Conservation (phyloP, 768 basidiomycete species). For the Lentinula raphanica region DNA sequence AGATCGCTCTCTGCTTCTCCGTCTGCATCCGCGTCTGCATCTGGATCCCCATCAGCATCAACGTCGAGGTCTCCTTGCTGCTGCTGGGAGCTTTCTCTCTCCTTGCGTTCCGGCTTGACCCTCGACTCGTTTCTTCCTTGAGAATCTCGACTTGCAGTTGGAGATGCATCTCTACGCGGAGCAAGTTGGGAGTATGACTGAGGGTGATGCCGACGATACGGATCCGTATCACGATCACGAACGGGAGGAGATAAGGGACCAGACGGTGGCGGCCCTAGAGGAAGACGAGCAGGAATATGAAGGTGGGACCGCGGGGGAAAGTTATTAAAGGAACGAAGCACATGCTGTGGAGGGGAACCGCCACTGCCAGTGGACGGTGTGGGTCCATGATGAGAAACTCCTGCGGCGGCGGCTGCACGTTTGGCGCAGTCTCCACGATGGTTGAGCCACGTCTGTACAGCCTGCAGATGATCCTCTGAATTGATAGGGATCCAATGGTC, state of each 20-base stretch:
- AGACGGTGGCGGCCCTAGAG: not conserved
- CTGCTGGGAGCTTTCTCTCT: not conserved
- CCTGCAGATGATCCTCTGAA: conserved; percentile 52
- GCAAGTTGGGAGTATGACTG: not conserved
- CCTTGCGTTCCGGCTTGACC: not conserved
- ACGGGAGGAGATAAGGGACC: not conserved
- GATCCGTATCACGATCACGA: not conserved
- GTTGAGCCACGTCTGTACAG: conserved; percentile 60
- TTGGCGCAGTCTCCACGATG: conserved; percentile 57
- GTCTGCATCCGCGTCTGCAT: not conserved
- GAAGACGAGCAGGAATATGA: not conserved
- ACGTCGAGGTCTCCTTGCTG: not conserved
- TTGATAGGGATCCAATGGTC: conserved; percentile 63
- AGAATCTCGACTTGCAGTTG: not conserved
- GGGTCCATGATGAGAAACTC: not conserved
- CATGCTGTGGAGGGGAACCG: conserved; percentile 8
- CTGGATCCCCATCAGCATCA: not conserved
- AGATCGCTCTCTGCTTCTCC: not conserved
- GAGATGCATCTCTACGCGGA: not conserved
- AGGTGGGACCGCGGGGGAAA: not conserved
- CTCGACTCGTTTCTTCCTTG: not conserved
- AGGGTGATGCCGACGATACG: not conserved
- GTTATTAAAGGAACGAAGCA: conserved; percentile 5
- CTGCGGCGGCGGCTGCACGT: conserved; percentile 8
- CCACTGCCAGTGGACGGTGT: no score